Evolutionary conservation across 23 red algal species (phyloP), one percentile per base, ranked within the genome.

Genomic region (Agarophyton chilense): DNA sequence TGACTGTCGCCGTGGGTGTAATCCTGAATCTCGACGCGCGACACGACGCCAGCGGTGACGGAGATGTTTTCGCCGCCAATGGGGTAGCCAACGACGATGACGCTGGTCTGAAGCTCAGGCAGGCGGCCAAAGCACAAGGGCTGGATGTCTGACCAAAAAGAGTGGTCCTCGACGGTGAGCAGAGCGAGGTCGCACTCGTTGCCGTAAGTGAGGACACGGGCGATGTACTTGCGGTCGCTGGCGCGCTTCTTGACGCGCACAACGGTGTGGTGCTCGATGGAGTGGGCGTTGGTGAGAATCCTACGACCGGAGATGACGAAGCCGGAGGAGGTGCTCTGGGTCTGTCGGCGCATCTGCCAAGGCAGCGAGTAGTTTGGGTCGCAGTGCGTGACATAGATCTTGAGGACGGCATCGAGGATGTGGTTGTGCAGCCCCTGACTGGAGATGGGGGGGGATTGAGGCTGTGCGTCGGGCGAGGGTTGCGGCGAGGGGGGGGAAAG

Each of bases 131-230:
- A 91, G 54, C 34, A 28, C 24, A 82, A 31, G 13, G 57, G 57
- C 13, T 55, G 57, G 33, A 86, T 82, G 18, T 67, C 86, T 13
- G 25, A 18, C 89, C 89, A 95, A 28, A 99, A 99, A 12, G 34
- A 31, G 33, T 67, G 66, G 22, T 94, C 97, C n/a, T 89, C 97
- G 56, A 99, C 97, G 25, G 97, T 94, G 38, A 99, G 84, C 39
- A 96, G 52, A 2, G 97, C 97, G 19, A 96, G 49, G 83, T 99
- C 97, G 75, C 97, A 99, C 68, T 99, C 97, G 50, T 96, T 77
- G 25, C 77, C 97, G 21, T 96, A 67, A 1, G 93, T 81, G 52
- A 94, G 52, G 2, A 99, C 93, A 5, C 81, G 72, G 0, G 93
- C 94, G 44, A 91, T 71, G 35, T 83, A 86, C 76, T 95, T 95